Percentiles rank a stretch among this genome's conserved stretches.
phyloP scores from a whole-genome alignment of 345 rosid genomes.

The Corchorus capsularis region DNA sequence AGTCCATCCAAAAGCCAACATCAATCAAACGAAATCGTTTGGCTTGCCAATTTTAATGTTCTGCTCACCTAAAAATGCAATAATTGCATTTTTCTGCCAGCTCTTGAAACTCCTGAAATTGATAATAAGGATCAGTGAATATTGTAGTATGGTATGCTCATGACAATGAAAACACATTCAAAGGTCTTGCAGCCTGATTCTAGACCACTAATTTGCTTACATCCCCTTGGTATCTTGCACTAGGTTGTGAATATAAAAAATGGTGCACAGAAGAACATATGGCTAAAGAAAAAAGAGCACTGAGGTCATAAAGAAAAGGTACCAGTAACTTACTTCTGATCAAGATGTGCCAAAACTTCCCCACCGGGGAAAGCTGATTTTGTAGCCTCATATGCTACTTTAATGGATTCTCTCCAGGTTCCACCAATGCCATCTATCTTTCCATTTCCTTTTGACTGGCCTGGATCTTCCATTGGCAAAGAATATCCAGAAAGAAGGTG shows the following conservation, averaged over 20 bases:
- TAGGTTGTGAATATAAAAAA: no score
- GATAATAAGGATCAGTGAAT: not conserved
- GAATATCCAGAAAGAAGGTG: slow-evolving; percentile 88
- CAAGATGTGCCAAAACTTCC: slow-evolving; percentile 86
- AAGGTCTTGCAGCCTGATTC: no score
- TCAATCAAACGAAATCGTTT: slow-evolving; percentile 46
- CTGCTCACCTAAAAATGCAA: slow-evolving; percentile 57
- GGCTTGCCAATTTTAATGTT: slow-evolving; percentile 67
- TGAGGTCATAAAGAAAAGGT: not conserved
- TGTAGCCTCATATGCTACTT: slow-evolving; percentile 81
- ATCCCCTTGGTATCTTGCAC: slow-evolving; percentile 1
- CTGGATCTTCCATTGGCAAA: slow-evolving; percentile 82
- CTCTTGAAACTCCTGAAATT: slow-evolving; percentile 81
- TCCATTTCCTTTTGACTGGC: slow-evolving; percentile 38
- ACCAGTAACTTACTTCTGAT: slow-evolving; percentile 70
- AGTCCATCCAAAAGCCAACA: slow-evolving; percentile 12
- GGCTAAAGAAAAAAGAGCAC: not conserved
- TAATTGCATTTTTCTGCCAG: slow-evolving; percentile 86
- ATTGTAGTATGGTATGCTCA: not conserved
- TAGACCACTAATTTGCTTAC: not conserved
- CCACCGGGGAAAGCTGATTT: slow-evolving; percentile 80
- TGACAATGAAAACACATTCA: not conserved
- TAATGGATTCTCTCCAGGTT: slow-evolving; percentile 78
- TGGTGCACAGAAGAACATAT: not conserved
- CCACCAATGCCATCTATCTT: slow-evolving; percentile 54